A percentile compares a stretch with the other conserved stretches of the same genome.
These are phyloP conservation scores for Neoascochyta sp. DNA, from an alignment of 2,329 filamentous ascomycete species.

Conservation along the genomic window DNA sequence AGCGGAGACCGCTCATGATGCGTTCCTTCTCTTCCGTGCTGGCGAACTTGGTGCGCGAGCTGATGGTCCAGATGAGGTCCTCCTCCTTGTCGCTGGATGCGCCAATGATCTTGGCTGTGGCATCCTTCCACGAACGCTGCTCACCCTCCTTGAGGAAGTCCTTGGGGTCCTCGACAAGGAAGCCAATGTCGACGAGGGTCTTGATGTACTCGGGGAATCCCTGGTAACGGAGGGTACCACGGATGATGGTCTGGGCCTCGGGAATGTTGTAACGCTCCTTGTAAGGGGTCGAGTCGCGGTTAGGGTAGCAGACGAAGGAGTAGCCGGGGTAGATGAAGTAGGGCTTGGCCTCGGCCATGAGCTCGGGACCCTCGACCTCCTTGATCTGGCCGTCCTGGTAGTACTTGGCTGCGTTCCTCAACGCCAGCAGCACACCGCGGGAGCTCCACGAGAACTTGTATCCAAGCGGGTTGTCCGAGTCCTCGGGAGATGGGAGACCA, in stretches of 20 bases:
- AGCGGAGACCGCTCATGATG: constrained; percentile 68
- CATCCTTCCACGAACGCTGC: constrained; percentile 76
- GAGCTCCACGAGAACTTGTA: constrained; percentile 83
- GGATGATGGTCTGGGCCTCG: constrained; percentile 81
- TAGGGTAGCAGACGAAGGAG: constrained; percentile 87
- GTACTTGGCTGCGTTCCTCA: constrained; percentile 80
- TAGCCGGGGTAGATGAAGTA: constrained; percentile 89
- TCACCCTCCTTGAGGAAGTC: constrained; percentile 58
- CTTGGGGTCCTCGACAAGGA: constrained; percentile 69
- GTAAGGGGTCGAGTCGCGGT: constrained; percentile 86
- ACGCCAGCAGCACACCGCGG: constrained; percentile 81
- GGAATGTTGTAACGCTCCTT: constrained; percentile 87
- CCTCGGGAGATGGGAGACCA: constrained; percentile 55
- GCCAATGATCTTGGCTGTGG: constrained; percentile 71
- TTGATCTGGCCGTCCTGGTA: constrained; percentile 75
- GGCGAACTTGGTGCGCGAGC: constrained; percentile 70
- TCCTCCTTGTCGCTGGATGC: constrained; percentile 62
- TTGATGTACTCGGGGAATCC: constrained; percentile 91
- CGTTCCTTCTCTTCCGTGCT: constrained; percentile 64
- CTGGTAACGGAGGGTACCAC: constrained; percentile 79
- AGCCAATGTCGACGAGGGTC: constrained; percentile 82
- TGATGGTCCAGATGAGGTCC: constrained; percentile 70
- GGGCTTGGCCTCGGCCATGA: constrained; percentile 85
- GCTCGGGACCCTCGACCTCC: constrained; percentile 54
- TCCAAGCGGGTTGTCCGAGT: constrained; percentile 82